Evolutionary conservation across 2,329 filamentous ascomycete species (phyloP).

Genomic region (Cryoendolithus antarcticus): DNA sequence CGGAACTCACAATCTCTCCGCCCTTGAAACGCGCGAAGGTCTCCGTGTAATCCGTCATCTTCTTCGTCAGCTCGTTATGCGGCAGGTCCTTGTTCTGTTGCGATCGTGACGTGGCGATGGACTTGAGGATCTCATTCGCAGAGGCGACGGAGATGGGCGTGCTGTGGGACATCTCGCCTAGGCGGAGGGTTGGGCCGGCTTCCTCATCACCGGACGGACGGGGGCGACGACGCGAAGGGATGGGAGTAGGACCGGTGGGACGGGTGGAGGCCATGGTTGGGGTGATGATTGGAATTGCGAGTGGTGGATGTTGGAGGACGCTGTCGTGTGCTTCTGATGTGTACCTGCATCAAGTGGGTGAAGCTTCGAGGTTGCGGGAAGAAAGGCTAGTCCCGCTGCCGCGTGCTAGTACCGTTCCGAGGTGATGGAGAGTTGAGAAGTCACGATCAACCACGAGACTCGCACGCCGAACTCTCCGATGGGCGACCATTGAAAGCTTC

Average conservation of each 20-base stretch:
- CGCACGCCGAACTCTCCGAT: too few species aligned
- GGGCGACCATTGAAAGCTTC: too few species aligned
- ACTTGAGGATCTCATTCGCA: constrained; percentile 82
- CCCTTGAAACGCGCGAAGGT: constrained; percentile 93
- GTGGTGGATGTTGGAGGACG: neutral
- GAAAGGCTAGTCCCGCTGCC: too few species aligned
- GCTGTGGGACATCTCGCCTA: constrained; percentile 88
- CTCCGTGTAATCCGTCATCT: constrained; percentile 86
- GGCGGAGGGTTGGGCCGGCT: constrained; percentile 64
- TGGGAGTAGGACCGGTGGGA: constrained; percentile 12
- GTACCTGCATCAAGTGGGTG: too few species aligned
- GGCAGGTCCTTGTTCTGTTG: constrained; percentile 59
- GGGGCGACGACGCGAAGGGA: constrained; percentile 48
- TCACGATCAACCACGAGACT: too few species aligned
- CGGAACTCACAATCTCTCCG: constrained; percentile 81
- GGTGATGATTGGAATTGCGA: neutral
- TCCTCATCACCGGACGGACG: constrained; percentile 71
- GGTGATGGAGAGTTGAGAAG: too few species aligned
- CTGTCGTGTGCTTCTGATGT: too few species aligned
- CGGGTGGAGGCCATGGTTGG: neutral
- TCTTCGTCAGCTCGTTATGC: constrained; percentile 41
- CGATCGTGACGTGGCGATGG: constrained; percentile 45
- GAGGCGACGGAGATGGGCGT: constrained; percentile 88
- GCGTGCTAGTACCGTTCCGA: too few species aligned
- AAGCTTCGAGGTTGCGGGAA: too few species aligned